Conservation (phyloP, 139 green algal species). For the Haematococcus lacustris region DNA sequence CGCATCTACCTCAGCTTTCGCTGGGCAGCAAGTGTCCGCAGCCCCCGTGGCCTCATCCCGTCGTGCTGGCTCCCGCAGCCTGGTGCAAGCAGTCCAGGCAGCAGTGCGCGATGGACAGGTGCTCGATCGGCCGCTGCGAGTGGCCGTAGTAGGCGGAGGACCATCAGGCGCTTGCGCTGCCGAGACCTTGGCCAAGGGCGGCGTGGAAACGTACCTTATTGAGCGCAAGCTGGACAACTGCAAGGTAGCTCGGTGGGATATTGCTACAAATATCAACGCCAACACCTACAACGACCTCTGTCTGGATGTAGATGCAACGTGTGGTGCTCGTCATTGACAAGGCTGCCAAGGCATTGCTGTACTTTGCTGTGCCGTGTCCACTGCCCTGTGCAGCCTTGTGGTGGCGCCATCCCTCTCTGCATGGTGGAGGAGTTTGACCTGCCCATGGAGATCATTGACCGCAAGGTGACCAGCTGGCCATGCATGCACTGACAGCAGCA, state of each 20-base stretch:
- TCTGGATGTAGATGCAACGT: no score
- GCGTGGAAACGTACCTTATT: constrained; percentile 91
- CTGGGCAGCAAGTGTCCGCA: no score
- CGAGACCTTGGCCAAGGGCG: constrained; percentile 88
- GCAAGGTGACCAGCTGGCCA: no score
- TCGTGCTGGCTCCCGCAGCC: no score
- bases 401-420: constrained; percentile 94
- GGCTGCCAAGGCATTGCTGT: no score
- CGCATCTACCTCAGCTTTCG: no score
- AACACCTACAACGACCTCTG: no score
- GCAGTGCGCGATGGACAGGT: constrained; percentile 62
- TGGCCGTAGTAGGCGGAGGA: constrained; percentile 93
- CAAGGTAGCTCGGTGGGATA: constrained; percentile 60
- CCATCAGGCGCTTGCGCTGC: constrained; percentile 90
- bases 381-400: constrained; percentile 69
- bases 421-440: constrained; percentile 99
- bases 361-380: no score
- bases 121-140: constrained; percentile 76
- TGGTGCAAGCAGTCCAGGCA: no score
- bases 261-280: background rate
- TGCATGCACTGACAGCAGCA: no score
- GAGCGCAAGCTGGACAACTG: constrained; percentile 99
- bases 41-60: no score
- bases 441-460: constrained; percentile 91
- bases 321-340: no score